Evolutionary conservation across 2,329 filamentous ascomycete species (phyloP), one percentile per base, ranked within the genome.

Genomic region (Cytospora piceicola): DNA sequence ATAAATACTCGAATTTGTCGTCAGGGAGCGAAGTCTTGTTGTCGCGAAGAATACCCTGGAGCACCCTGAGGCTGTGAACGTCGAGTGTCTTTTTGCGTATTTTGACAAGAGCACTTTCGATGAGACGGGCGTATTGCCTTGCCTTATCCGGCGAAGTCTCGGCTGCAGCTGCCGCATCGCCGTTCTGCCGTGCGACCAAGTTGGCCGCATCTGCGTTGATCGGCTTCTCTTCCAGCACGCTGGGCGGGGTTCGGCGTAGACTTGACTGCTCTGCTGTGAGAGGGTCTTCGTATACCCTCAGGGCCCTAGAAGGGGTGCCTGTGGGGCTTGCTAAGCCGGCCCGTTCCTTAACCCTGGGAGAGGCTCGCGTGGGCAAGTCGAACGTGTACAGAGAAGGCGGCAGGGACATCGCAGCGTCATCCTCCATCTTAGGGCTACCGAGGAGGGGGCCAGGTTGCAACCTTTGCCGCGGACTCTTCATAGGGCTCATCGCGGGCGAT

Each of bases 21-120:
- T 89, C 85, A 1, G 83, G 82, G 73, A 91, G 87, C 24, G 87
- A 81, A 17, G 87, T 83, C 71, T 84, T 84, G 73, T 83, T 85
- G 66, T 90, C 88, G 69, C 90, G 88, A 67, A 93, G 83, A 69
- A 93, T 83, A 49, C 88, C 88, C 75, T 94, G 91, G 58, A 94
- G 81, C 72, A 91, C 91, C 61, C 91, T 86, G 81, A 94, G 93
- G 64, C 91, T 91, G 73, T 93, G 90, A 4, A 91, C 90, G 73
- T 94, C 91, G n/a, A 94, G 84, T 0, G 87, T 87, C 71, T 87
- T 87, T 34, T 85, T 83, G 70, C 88, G 88, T 70, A 94, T 89
- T 69, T 91, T 90, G 60, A 87, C 81, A 70, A 94, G 91, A 58
- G 90, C 91, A 71, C 90, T 93, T 36, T 89, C 86, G 6, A 94